Evolutionary conservation across 306 rosid species (phyloP), one percentile per base, ranked within the genome.

Genomic region (Prunus fruticosa): DNA sequence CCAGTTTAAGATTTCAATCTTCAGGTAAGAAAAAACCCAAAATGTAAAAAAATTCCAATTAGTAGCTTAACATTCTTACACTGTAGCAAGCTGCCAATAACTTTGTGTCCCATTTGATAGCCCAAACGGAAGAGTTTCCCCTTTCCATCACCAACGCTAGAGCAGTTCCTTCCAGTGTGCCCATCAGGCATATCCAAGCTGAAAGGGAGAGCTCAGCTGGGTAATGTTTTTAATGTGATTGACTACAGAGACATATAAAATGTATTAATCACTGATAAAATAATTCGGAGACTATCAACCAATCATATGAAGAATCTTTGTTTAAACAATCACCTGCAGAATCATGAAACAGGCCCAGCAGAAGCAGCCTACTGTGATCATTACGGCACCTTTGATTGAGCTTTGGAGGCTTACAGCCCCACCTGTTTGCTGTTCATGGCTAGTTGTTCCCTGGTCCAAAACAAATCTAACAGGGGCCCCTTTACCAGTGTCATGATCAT

Each of bases 171-270:
- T 92, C 97, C 67, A 82, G 14, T 2, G 97, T 76, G 28, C 93
- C 99, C 82, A 89, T 30, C 47, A 91, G 65, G 82, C 99, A 95
- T 79, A 92, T 91, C 99, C 93, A 95, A 23, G 97, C 89, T 3
- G 99, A 83, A 3, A 95, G 92, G 53, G 99, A 95, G 68, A 95
- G 96, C 79, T 84, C 87, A 8, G 96, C 93, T 2, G 99, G 97
- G 85, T 95, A 95, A 95, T 53, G 82, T 53, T 75, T 84, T 82
- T 15, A 95, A 89, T 9, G 97, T 95, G 28, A 89, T 71, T 52
- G 96, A 83, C 99, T 92, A 63, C 41, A 80, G 3, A 73, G 25
- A 75, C 19, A 73, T 25, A 58, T 43, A 7, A 38, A 38, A 38
- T 38, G 43, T 38, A 38, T 38, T 38, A 38, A 38, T 6, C 7